phyloP scores from a whole-genome alignment of 257 asterid species.

The Thymus quinquecostatus region DNA sequence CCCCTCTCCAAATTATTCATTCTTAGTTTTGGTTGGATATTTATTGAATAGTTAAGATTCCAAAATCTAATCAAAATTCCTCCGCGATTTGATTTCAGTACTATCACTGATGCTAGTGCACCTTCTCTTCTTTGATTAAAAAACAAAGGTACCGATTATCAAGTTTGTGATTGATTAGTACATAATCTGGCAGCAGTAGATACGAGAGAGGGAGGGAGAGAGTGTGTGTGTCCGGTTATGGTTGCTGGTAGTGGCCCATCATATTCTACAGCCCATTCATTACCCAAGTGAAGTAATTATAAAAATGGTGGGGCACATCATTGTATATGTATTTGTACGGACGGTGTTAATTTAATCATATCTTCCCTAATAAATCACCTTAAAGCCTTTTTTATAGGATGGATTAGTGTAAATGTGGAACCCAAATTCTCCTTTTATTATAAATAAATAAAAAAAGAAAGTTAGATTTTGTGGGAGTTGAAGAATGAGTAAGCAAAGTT shows the following conservation, averaged over 20 bases:
- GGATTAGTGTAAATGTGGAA: constrained; percentile 26
- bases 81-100: too few relatives aligned
- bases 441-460: background rate
- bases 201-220: background rate
- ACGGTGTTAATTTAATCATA: constrained; percentile 16
- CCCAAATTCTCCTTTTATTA: constrained; percentile 17
- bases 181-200: background rate
- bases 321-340: constrained; percentile 40
- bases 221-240: background rate
- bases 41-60: too few relatives aligned
- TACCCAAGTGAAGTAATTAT: background rate
- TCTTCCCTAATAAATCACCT: constrained; percentile 21
- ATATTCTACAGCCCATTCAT: constrained; percentile 27
- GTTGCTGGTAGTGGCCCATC: constrained; percentile 37
- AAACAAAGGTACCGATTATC: too few relatives aligned
- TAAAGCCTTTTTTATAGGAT: constrained; percentile 39
- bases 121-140: too few relatives aligned
- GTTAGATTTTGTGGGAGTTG: constrained; percentile 7
- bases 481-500: constrained; percentile 27
- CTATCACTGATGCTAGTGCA: too few relatives aligned
- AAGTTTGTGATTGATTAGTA: too few relatives aligned
- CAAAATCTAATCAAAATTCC: too few relatives aligned
- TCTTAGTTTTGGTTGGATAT: too few relatives aligned
- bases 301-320: constrained; percentile 37
- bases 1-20: too few relatives aligned